These are phyloP conservation scores for Lomentospora prolificans DNA, from an alignment of 2,329 filamentous ascomycete species.

Conservation along the genomic window DNA sequence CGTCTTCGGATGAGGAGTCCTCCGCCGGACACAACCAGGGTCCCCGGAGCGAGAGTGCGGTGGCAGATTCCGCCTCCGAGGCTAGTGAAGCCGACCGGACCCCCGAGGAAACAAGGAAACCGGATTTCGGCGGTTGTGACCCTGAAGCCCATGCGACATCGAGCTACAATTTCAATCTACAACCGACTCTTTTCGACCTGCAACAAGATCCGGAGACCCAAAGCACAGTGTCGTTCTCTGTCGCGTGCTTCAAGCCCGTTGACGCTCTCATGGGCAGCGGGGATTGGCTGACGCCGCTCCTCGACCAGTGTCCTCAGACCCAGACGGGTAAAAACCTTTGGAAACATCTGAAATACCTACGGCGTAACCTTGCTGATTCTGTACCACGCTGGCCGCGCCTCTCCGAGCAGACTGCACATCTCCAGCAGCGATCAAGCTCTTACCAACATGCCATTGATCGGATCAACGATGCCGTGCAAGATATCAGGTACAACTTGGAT, in stretches of 20 bases:
- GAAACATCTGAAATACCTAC: conserved; percentile 10
- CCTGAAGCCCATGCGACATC: too few relatives aligned
- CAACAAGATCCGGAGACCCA: neutral
- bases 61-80: too few relatives aligned
- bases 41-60: too few relatives aligned
- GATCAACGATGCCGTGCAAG: neutral
- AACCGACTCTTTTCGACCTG: neutral
- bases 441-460: conserved; percentile 8
- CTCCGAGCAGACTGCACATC: neutral
- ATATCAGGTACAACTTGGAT: neutral
- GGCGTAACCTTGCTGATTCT: conserved; percentile 4
- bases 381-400: neutral
- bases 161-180: neutral
- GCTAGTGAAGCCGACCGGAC: too few relatives aligned
- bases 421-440: neutral
- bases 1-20: neutral
- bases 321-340: conserved; percentile 4
- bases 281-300: neutral
- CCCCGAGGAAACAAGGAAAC: too few relatives aligned
- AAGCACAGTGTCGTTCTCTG: neutral
- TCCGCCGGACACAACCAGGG: too few relatives aligned
- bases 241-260: neutral
- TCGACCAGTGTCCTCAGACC: neutral
- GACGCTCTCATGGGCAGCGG: conserved; percentile 2
- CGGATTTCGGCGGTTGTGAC: too few relatives aligned